These are phyloP conservation scores for Forsythia suspensa DNA, from an alignment of 257 asterid species.

Conservation along the genomic window DNA sequence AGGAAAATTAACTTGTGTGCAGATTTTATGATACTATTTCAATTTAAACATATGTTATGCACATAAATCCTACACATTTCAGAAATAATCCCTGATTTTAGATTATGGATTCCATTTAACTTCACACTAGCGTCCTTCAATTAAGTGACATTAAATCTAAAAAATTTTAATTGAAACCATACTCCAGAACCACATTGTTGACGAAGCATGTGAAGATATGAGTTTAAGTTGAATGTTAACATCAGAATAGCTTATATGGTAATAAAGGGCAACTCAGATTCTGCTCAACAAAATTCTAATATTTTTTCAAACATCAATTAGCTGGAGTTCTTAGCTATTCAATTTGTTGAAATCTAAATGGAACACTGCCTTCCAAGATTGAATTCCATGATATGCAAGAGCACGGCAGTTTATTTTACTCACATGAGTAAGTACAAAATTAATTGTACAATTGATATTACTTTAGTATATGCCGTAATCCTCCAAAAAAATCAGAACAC, in stretches of 20 bases:
- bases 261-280: neutral
- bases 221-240: neutral
- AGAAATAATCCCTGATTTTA: neutral
- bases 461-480: neutral
- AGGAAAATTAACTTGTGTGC: neutral
- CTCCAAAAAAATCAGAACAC: neutral
- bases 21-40: neutral
- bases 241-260: neutral
- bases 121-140: neutral
- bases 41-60: neutral
- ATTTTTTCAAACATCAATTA: neutral
- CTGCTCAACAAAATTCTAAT: too few relatives aligned
- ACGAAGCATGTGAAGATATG: neutral
- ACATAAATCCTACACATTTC: neutral
- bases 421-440: neutral
- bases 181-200: neutral
- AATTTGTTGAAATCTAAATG: neutral
- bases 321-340: neutral
- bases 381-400: neutral
- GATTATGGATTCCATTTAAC: neutral
- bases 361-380: neutral
- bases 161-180: neutral
- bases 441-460: neutral
- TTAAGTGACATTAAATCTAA: neutral
- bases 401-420: neutral